Conservation (phyloP, 1,284 basidiomycete species). For the Ceratobasidium sp. region DNA sequence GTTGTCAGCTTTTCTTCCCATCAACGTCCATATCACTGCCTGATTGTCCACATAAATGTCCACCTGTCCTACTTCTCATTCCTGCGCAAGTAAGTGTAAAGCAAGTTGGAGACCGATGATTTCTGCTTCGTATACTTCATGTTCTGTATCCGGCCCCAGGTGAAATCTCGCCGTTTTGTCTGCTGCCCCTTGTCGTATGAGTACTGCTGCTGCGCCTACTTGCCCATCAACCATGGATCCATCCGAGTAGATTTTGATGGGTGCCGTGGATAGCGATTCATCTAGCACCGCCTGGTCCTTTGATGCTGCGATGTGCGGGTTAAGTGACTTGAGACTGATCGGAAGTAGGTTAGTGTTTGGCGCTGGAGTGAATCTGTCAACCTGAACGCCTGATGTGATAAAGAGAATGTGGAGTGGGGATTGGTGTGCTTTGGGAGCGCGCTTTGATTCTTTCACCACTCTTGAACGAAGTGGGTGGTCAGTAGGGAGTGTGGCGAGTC, state of each 20-base stretch:
- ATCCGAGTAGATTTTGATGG: background rate
- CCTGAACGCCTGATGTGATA: background rate
- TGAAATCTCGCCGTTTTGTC: background rate
- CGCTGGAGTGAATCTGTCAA: background rate
- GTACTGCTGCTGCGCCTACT: background rate
- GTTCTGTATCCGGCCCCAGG: background rate
- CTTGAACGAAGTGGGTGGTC: background rate
- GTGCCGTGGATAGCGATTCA: too few species aligned
- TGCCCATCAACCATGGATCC: background rate
- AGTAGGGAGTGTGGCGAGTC: background rate
- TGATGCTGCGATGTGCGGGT: background rate
- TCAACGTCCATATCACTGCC: conserved; percentile 3
- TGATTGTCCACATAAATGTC: conserved; percentile 18
- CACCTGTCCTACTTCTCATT: background rate
- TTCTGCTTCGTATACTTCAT: conserved; percentile 37
- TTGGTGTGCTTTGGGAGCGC: background rate
- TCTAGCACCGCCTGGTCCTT: background rate
- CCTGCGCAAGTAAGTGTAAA: conserved; percentile 15
- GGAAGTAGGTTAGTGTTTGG: background rate
- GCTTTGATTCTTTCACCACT: background rate
- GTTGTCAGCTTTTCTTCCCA: background rate
- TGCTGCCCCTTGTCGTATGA: background rate
- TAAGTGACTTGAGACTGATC: background rate
- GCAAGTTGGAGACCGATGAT: conserved; percentile 5
- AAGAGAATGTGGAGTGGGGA: background rate